Evolutionary conservation across 2,329 filamentous ascomycete genomes (phyloP).

Genomic region (Aureobasidium lini): DNA sequence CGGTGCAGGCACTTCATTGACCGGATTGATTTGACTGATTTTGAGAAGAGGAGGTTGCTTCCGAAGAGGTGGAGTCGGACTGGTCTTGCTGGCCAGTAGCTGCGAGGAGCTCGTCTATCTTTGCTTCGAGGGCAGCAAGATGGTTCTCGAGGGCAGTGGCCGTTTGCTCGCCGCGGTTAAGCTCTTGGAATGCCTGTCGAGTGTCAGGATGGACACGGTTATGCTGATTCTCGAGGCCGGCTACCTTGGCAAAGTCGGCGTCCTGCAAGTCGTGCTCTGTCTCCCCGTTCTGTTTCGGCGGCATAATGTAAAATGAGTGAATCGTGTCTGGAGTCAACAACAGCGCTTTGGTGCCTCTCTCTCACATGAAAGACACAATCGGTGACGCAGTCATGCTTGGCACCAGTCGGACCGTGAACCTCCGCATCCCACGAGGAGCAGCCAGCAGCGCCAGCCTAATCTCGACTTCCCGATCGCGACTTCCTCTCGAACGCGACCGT

Average conservation of each 20-base stretch:
- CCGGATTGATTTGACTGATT: background rate
- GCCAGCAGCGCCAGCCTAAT: background rate
- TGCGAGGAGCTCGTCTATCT: constrained; percentile 47
- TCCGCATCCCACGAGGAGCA: background rate
- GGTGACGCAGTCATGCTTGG: background rate
- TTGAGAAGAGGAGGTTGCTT: background rate
- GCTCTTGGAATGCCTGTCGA: constrained; percentile 42
- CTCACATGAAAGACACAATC: background rate
- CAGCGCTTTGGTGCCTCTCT: background rate
- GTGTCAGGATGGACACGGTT: background rate
- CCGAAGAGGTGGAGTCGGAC: constrained; percentile 1
- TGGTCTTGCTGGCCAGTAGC: constrained; percentile 34
- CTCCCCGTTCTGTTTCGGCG: constrained; percentile 1
- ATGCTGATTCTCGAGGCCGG: background rate
- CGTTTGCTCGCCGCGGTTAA: constrained; percentile 48
- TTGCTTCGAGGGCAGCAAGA: constrained; percentile 46
- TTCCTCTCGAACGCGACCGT: background rate
- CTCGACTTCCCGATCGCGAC: background rate
- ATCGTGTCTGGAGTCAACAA: background rate
- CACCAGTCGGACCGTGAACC: background rate
- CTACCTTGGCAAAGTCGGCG: constrained; percentile 18
- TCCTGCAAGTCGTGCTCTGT: constrained; percentile 10
- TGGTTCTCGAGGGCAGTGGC: constrained; percentile 49
- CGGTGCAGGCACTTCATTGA: background rate
- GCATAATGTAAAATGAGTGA: background rate